Percentiles rank a stretch among this genome's conserved stretches.
phyloP scores from a whole-genome alignment of 108 stramenopile genomes.

The Nitzschia inconspicua region DNA sequence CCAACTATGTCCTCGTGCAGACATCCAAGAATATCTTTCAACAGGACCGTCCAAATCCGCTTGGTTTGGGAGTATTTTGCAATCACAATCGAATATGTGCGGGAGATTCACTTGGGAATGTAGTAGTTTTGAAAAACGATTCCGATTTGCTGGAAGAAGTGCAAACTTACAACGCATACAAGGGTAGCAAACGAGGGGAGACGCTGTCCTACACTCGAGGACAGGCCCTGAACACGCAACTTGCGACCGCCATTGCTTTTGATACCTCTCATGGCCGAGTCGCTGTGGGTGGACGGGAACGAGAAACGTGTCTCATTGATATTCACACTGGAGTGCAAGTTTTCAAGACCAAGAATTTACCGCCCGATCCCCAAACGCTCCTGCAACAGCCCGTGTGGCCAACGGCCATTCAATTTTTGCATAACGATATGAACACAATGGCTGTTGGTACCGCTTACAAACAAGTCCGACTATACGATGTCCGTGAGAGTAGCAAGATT shows the following conservation, averaged over 20 bases:
- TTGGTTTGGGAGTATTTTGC: slow-evolving; percentile 16
- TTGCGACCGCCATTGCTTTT: slow-evolving; percentile 58
- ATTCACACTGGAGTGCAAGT: slow-evolving; percentile 49
- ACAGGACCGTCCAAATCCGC: slow-evolving; percentile 5
- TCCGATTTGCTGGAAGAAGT: slow-evolving; percentile 22
- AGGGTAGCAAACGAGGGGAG: slow-evolving; percentile 12
- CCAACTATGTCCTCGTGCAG: no score
- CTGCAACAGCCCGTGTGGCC: slow-evolving; percentile 82
- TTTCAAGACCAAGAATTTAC: slow-evolving; percentile 85
- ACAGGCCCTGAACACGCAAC: slow-evolving; percentile 39
- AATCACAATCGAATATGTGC: slow-evolving; percentile 28
- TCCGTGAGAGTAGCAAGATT: slow-evolving; percentile 46
- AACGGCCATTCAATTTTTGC: slow-evolving; percentile 53
- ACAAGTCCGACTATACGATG: slow-evolving; percentile 79
- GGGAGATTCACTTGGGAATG: slow-evolving; percentile 30
- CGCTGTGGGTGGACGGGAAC: slow-evolving; percentile 75
- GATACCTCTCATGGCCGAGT: slow-evolving; percentile 27
- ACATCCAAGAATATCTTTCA: slow-evolving; percentile 16
- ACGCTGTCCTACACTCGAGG: slow-evolving; percentile 64
- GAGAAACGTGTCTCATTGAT: slow-evolving; percentile 65
- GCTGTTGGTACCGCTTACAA: slow-evolving; percentile 79
- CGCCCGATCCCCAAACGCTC: slow-evolving; percentile 83
- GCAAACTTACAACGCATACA: slow-evolving; percentile 33
- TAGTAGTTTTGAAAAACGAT: slow-evolving; percentile 23
- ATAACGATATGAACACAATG: slow-evolving; percentile 35